Evolutionary conservation across 2,329 filamentous ascomycete genomes (phyloP).

Genomic region (Hypoxylon sp.): DNA sequence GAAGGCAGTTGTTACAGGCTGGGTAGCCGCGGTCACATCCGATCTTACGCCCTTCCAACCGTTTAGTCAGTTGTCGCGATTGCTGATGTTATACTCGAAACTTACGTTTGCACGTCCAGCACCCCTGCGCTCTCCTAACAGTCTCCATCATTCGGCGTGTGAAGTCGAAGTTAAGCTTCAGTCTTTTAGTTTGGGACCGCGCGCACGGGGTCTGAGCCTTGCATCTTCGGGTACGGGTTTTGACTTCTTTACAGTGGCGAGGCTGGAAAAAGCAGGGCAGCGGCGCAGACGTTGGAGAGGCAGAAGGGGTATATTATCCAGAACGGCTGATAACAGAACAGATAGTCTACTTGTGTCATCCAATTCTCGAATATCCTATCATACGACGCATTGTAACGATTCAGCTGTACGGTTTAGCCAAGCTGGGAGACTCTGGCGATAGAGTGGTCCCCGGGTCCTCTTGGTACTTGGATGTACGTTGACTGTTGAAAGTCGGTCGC

Average conservation of each 20-base stretch:
- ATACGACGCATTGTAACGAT: constrained; percentile 48
- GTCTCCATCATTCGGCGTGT: constrained; percentile 50
- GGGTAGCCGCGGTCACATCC: constrained; percentile 63
- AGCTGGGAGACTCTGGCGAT: constrained; percentile 43
- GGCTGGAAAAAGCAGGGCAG: constrained; percentile 47
- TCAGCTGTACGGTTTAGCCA: constrained; percentile 34
- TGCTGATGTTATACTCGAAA: constrained; percentile 45
- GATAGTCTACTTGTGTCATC: constrained; percentile 41
- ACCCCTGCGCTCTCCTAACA: constrained; percentile 56
- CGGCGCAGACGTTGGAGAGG: constrained; percentile 44
- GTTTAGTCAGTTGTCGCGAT: constrained; percentile 35
- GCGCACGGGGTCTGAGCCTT: constrained; percentile 47
- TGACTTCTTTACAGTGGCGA: constrained; percentile 46
- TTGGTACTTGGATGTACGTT: constrained; percentile 43
- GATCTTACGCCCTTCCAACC: constrained; percentile 61
- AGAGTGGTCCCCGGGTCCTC: constrained; percentile 36
- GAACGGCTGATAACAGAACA: constrained; percentile 37
- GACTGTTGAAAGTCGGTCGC: constrained; percentile 38
- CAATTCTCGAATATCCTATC: constrained; percentile 48
- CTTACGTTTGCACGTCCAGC: constrained; percentile 63
- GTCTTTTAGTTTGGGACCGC: constrained; percentile 46
- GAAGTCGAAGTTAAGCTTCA: constrained; percentile 37
- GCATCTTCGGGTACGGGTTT: constrained; percentile 49
- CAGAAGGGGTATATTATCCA: constrained; percentile 46
- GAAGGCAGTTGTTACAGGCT: constrained; percentile 61